phyloP scores from a whole-genome alignment of 1,139 yeast genomes.

The Yamadazyma siamensis region DNA sequence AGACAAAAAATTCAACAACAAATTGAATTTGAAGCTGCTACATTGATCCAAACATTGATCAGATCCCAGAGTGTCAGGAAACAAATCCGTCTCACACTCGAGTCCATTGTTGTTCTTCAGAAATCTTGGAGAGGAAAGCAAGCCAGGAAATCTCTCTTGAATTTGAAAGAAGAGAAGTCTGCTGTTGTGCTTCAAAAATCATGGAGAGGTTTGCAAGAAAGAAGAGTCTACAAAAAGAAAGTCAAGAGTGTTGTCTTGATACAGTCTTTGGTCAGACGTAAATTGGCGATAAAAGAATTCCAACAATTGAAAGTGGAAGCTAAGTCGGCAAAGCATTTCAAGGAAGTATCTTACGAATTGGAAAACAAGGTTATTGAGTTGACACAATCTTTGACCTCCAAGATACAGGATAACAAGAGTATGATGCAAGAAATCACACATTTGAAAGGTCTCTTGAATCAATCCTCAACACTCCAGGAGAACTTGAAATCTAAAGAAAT shows the following conservation, averaged over 20 bases:
- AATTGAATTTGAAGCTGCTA: conserved; percentile 64
- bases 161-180: conserved; percentile 54
- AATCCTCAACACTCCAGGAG: conserved; percentile 57
- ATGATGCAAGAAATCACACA: conserved; percentile 60
- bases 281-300: conserved; percentile 65
- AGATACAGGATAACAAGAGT: conserved; percentile 76
- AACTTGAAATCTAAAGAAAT: conserved; percentile 52
- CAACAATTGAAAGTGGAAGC: conserved; percentile 73
- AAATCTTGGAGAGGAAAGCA: conserved; percentile 64
- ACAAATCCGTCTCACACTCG: conserved; percentile 39
- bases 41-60: conserved; percentile 64
- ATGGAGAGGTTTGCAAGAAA: conserved; percentile 56
- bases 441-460: conserved; percentile 54
- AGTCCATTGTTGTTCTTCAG: conserved; percentile 61
- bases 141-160: conserved; percentile 48
- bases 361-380: conserved; percentile 96
- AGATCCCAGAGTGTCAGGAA: conserved; percentile 64
- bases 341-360: conserved; percentile 87
- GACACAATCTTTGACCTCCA: conserved; percentile 76
- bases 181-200: conserved; percentile 70
- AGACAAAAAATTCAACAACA: conserved; percentile 58
- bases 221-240: conserved; percentile 40
- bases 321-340: conserved; percentile 82
- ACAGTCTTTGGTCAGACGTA: conserved; percentile 78
- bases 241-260: conserved; percentile 59